Base-by-base conservation (phyloP, 2,329 filamentous ascomycete genomes). In the Elsinoe australis region DNA sequence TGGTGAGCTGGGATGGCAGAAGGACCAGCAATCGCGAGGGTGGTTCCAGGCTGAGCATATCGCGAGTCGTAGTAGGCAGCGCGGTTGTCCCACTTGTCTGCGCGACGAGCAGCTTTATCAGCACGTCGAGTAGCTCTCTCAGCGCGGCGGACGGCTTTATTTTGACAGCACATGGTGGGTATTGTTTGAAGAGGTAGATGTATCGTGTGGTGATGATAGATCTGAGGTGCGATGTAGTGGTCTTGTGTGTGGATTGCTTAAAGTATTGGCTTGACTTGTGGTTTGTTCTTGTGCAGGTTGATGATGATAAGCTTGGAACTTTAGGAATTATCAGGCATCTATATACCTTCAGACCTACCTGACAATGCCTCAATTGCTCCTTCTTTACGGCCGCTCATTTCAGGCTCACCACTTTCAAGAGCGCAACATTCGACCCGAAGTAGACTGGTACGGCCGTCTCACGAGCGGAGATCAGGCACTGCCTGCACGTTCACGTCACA, bases 61-160 rank as follows among this genome's bases (percentile, higher is more conserved):
- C n/a, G n/a, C n/a, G 26, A 41, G 19, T 22, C 36, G 9, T 41
- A 41, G 36, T 44, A 44, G 22, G 39, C 39, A 18, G 39, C 39
- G 36, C 36, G 36, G 18, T 21, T 22, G 18, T 41, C 28, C 21
- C 26, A 41, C 9, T 28, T 41, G 21, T 21, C 36, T 9, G 18
- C 36, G 10, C 36, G 36, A 4, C 36, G 19, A 7, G 36, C 36
- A 41, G 18, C 36, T 9, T n/a, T n/a, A n/a, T n/a, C n/a, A n/a
- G n/a, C n/a, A n/a, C 26, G 26, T 6, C 26, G 26, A 29, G 26
- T 12, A 7, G 12, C 26, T 12, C 39, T 26, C 26, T 44, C 21
- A 8, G 26, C 24, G 12, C 26, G 39, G 39, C 39, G 39, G 8
- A 17, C 39, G 8, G 39, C 39, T 44, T 21, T 31, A 26, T 44